Base-by-base conservation (phyloP, 495 filamentous ascomycete species). In the Daldinia decipiens region DNA sequence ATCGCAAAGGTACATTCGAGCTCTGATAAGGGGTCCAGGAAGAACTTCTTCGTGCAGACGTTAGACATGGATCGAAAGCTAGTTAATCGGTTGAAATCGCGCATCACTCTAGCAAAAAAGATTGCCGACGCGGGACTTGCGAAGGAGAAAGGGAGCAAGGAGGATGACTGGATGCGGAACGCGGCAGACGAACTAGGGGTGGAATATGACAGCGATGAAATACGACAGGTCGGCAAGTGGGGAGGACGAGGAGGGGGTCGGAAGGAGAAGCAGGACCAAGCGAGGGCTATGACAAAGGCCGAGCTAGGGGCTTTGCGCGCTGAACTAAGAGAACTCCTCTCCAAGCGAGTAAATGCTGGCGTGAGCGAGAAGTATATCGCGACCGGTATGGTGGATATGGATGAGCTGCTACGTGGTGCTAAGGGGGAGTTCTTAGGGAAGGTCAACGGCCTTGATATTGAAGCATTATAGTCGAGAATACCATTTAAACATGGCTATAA, bases 101-200 rank as follows among this genome's bases (percentile, higher is more conserved):
- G 95, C 5, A 85, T 93, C 8, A 84, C 79, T 0, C 84, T 98
- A 2, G 89, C 94, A 24, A 93, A 97, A 79, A 87, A 89, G 64
- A 90, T 99, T 50, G 90, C 94, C 9, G 95, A 99, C 70, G 86
- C 90, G 11, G 83, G 78, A 8, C 84, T 95, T 17, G 94, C 94
- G 32, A 97, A 97, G 78, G 91, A 96, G 78, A 95, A 93, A 80
- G 86, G 91, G 40, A 87, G 85, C 27, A 87, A 90, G 60, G 93
- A 96, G 68, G 92, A 97, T 67, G 89, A 92, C 63, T 97, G 93
- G 91, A 79, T 98, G 60, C 86, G 86, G 36, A 85, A 84, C 12
- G 95, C 94, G 0, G 96, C 95, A 1, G 93, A 98, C 56, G 95
- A 98, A 68, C 86, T 99, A 3, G 95, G 95, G 2, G 91, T 98